Evolutionary conservation across 176 grass and related monocot species (phyloP).

Genomic region (Melocanna baccifera): DNA sequence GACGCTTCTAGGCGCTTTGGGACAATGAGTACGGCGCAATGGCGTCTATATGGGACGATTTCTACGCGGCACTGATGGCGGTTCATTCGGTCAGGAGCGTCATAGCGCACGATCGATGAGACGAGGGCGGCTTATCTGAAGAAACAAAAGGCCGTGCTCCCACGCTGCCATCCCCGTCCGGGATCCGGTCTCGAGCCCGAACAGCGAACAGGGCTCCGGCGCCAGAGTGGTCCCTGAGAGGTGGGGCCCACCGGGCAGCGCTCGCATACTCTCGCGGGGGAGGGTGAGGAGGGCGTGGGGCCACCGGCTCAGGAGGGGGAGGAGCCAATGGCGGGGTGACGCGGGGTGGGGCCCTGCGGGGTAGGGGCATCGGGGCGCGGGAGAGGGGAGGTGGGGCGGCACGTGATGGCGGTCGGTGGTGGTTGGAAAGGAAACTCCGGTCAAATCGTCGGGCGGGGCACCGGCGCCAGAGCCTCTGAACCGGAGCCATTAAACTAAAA

Average conservation of each 20-base stretch:
- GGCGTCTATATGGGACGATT: not conserved
- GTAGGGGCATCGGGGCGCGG: slow-evolving; percentile 3
- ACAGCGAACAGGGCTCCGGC: not conserved
- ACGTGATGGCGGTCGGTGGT: slow-evolving; percentile 51
- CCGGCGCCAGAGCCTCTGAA: slow-evolving; percentile 37
- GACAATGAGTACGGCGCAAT: not conserved
- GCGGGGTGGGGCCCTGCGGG: not conserved
- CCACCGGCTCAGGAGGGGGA: not conserved
- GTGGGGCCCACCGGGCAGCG: not conserved
- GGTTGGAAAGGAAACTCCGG: not conserved
- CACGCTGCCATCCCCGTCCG: too few species aligned
- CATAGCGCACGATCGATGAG: not conserved
- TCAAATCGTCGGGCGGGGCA: slow-evolving; percentile 61
- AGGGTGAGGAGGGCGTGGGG: not conserved
- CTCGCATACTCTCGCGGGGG: not conserved
- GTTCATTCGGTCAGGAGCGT: not conserved
- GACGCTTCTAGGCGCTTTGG: not conserved
- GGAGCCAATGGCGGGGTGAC: slow-evolving; percentile 8
- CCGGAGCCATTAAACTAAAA: slow-evolving; percentile 14
- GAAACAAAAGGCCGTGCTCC: not conserved
- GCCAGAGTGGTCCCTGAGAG: not conserved
- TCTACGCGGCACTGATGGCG: not conserved
- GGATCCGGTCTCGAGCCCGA: not conserved
- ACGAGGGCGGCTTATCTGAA: not conserved
- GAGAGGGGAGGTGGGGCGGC: slow-evolving; percentile 37